Evolutionary conservation across 176 grass and related monocot species (phyloP).

Genomic region (Cocos nucifera): DNA sequence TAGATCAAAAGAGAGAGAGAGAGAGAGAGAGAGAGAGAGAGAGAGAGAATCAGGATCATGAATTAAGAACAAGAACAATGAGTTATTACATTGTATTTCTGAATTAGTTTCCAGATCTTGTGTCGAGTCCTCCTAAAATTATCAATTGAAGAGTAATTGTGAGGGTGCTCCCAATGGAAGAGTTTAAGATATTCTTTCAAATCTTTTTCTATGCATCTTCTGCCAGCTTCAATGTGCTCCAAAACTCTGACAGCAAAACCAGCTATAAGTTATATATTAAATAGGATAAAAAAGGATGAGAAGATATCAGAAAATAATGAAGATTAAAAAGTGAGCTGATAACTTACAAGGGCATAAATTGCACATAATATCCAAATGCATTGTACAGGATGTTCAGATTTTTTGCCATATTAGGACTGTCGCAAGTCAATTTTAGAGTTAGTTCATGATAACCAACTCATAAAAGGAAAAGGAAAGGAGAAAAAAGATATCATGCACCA

Average conservation of each 20-base stretch:
- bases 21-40: too few relatives aligned
- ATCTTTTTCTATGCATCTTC: constrained; percentile 54
- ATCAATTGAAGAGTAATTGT: constrained; percentile 55
- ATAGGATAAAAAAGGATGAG: constrained; percentile 14
- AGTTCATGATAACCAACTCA: constrained; percentile 3
- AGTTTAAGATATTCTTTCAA: constrained; percentile 72
- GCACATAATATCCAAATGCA: constrained; percentile 88
- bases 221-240: constrained; percentile 50
- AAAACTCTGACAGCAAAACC: constrained; percentile 36
- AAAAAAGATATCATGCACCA: not conserved
- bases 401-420: constrained; percentile 36
- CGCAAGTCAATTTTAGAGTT: constrained; percentile 6
- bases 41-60: not conserved
- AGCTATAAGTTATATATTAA: not conserved
- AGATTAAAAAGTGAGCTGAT: not conserved
- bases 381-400: constrained; percentile 80
- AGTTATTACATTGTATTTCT: constrained; percentile 55
- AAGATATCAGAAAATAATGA: constrained; percentile 17
- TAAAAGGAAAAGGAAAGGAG: not conserved
- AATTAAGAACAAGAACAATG: not conserved
- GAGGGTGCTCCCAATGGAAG: constrained; percentile 73
- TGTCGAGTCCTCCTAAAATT: constrained; percentile 67
- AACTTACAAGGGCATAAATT: constrained; percentile 74
- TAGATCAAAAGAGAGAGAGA: too few relatives aligned
- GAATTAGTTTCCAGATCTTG: constrained; percentile 64